A percentile compares a stretch with the other conserved stretches of the same genome.
These are phyloP conservation scores for Amanita inopinata DNA, from an alignment of 768 basidiomycete genomes.

Conservation along the genomic window DNA sequence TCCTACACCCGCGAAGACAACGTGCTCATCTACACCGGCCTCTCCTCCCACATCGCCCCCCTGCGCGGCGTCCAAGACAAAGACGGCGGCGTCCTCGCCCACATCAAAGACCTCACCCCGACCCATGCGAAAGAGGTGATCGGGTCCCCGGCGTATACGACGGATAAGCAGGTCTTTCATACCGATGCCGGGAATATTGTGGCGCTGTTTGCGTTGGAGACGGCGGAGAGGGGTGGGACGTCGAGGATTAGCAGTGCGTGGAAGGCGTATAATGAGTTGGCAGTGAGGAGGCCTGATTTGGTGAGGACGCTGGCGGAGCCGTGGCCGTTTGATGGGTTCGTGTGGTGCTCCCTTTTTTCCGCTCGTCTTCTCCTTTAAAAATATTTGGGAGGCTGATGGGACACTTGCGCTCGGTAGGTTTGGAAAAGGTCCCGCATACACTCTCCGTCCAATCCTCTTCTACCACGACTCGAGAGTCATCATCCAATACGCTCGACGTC, in stretches of 20 bases:
- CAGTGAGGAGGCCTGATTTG: constrained; percentile 34
- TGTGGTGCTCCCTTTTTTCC: too few species aligned
- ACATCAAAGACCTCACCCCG: constrained; percentile 37
- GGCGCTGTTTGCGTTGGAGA: constrained; percentile 31
- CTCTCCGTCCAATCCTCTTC: constrained; percentile 29
- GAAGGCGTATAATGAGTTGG: constrained; percentile 37
- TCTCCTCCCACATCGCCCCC: constrained; percentile 37
- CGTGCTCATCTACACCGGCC: constrained; percentile 34
- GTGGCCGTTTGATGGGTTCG: constrained; percentile 34
- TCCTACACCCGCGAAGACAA: constrained; percentile 30
- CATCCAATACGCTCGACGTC: constrained; percentile 35
- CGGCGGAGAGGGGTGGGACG: constrained; percentile 33
- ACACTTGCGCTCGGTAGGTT: too few species aligned
- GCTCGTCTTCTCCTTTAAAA: too few species aligned
- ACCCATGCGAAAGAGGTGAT: constrained; percentile 32
- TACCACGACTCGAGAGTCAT: constrained; percentile 29
- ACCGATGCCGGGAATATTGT: constrained; percentile 38
- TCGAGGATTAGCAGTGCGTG: constrained; percentile 35
- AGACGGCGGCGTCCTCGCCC: constrained; percentile 32
- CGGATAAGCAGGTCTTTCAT: constrained; percentile 41
- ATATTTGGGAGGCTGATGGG: too few species aligned
- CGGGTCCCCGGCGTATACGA: constrained; percentile 36
- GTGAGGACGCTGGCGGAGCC: constrained; percentile 29
- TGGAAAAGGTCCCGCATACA: constrained; percentile 26
- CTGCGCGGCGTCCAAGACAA: constrained; percentile 32